These are phyloP conservation scores for Durusdinium trenchii DNA, from an alignment of 73 alveolate species.

Conservation along the genomic window DNA sequence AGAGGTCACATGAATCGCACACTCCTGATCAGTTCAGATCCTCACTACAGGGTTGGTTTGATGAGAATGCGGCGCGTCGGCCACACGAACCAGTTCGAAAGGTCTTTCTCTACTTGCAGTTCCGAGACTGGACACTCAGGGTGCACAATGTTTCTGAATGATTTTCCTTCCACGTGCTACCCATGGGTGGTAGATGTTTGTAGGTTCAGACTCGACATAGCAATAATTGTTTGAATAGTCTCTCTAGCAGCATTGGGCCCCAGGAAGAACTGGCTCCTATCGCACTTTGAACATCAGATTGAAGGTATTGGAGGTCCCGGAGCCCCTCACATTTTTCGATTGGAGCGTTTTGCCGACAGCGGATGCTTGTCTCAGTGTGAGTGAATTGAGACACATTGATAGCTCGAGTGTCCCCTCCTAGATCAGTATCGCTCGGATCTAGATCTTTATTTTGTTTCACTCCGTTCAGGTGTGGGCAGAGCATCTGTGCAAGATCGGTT, in stretches of 20 bases:
- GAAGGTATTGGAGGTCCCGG: slow-evolving; percentile 1
- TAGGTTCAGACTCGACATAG: no score
- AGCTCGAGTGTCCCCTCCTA: neutral
- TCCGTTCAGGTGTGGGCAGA: neutral
- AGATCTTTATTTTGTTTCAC: no score
- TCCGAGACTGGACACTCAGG: no score
- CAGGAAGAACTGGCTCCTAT: neutral
- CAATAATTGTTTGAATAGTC: no score
- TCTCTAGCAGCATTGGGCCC: no score
- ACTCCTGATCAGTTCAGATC: neutral
- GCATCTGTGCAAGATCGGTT: neutral
- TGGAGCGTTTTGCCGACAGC: neutral
- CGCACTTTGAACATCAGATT: neutral
- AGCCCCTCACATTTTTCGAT: neutral
- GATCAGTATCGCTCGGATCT: neutral
- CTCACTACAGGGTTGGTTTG: neutral
- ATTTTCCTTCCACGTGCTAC: no score
- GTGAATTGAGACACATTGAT: neutral
- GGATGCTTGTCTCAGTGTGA: neutral
- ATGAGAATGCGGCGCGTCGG: neutral
- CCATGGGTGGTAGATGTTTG: no score
- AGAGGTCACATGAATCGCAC: neutral
- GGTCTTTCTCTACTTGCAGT: no score
- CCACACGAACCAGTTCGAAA: neutral
- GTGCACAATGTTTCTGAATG: no score